Conservation (phyloP, 352 stramenopile species). For the Phytophthora cajani region DNA sequence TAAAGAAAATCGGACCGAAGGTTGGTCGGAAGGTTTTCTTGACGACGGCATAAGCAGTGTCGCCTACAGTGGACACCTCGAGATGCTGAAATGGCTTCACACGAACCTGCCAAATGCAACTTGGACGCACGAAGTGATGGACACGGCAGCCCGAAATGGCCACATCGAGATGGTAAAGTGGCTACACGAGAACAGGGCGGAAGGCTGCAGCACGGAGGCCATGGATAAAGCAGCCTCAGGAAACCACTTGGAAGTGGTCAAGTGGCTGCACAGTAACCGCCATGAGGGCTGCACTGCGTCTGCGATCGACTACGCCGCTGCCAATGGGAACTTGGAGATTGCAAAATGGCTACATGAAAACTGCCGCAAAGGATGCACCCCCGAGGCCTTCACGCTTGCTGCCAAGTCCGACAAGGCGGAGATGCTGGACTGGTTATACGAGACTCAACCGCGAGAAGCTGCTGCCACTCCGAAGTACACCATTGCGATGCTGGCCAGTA, state of each 20-base stretch:
- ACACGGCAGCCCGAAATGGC: too few species aligned
- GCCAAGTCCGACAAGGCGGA: background rate
- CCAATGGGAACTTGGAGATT: constrained; percentile 2
- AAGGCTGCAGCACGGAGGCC: background rate
- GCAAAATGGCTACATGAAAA: background rate
- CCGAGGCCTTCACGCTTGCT: background rate
- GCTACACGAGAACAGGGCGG: background rate
- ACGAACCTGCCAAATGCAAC: too few species aligned
- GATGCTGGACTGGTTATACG: background rate
- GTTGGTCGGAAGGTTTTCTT: too few species aligned
- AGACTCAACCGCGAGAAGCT: constrained; percentile 1
- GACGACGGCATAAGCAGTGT: too few species aligned
- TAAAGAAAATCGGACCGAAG: too few species aligned
- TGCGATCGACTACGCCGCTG: background rate
- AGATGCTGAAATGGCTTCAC: too few species aligned
- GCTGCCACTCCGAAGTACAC: background rate
- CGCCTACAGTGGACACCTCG: too few species aligned
- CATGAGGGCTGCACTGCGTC: background rate
- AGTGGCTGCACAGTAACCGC: constrained; percentile 1
- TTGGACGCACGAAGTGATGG: too few species aligned
- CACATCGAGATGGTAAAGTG: background rate
- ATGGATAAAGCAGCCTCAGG: constrained; percentile 2
- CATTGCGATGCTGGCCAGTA: background rate
- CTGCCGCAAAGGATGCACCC: background rate
- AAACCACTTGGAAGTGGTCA: constrained; percentile 3